Base-by-base conservation (phyloP, 352 stramenopile species). In the Globisporangium lucens region DNA sequence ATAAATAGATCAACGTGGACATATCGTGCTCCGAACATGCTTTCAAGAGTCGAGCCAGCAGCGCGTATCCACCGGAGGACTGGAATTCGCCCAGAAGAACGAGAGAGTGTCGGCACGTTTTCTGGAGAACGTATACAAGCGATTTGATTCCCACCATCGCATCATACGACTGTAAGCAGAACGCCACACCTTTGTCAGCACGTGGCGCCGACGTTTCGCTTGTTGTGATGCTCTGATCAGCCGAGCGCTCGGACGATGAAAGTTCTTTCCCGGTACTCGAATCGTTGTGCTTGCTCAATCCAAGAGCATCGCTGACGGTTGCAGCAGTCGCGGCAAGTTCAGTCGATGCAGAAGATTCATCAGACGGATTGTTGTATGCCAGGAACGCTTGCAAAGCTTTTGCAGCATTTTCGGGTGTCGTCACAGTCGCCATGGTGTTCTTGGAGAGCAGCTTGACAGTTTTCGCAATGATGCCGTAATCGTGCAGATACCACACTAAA, bases 401-500 rank as follows among this genome's bases (percentile, higher is more conserved):
- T 1, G 68, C 65, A 17, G 75, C 84, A 43, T 75, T 84, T 0
- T 69, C 66, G 4, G 55, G 33, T 0, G 75, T 83, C 27, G 73
- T 82, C 7, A 41, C 61, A 27, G 61, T 77, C 12, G 84, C 78
- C 15, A 76, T 36, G 2, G 65, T 58, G 29, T 88, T 82, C 15
- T 66, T 75, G 0, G 68, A 58, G 59, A 94, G 83, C 30, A 80
- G 65, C 3, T 73, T 68, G 29, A 94, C 69, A 8, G 75, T 80
- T 47, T 76, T 79, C 6, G 73, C 69, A 29, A 94, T 65, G 8
- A 76, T 65, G 58, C 77, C 77, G 59, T 80, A 89, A 56, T 93
- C 86, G 55, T 91, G 76, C 20, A 94, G 68, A 56, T 94, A 93
- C 86, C 84, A 94, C 7, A 89, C 80, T 0, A 92, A 64, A 3